phyloP scores from a whole-genome alignment of 2,329 filamentous ascomycete genomes.

The Penicillium palitans region DNA sequence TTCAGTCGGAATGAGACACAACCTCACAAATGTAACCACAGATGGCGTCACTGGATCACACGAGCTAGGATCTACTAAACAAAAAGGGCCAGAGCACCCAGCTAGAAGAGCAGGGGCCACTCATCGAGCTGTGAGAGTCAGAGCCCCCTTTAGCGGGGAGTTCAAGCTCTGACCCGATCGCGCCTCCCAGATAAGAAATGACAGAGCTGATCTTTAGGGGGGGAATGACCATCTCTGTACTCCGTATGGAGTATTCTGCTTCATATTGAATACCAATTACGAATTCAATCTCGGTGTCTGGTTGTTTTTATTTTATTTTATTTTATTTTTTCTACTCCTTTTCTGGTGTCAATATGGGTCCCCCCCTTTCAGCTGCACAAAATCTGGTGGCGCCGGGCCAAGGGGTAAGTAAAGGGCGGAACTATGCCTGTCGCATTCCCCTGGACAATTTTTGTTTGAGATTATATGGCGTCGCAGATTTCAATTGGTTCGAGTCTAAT shows the following conservation, averaged over 20 bases:
- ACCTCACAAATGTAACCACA: not conserved
- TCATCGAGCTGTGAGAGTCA: constrained; percentile 15
- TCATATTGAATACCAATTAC: not conserved
- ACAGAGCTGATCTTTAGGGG: constrained; percentile 15
- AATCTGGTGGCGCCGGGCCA: constrained; percentile 13
- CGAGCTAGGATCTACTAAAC: constrained; percentile 12
- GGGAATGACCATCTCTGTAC: not conserved
- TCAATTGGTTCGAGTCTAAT: not conserved
- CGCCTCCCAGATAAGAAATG: constrained; percentile 16
- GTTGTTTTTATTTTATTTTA: not conserved
- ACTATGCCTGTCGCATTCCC: not conserved
- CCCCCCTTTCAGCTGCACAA: constrained; percentile 17
- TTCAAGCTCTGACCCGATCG: constrained; percentile 15
- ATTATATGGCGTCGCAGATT: not conserved
- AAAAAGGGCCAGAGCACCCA: constrained; percentile 2
- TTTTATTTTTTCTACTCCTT: constrained; percentile 12
- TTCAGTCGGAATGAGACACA: not conserved
- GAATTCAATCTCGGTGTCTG: not conserved
- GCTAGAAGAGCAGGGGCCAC: constrained; percentile 19
- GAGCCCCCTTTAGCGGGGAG: constrained; percentile 13
- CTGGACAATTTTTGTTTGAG: not conserved
- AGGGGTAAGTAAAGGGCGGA: constrained; percentile 3
- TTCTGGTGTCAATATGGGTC: constrained; percentile 18
- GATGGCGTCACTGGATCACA: constrained; percentile 13
- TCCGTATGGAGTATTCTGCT: not conserved